These are phyloP conservation scores for Beauveria asiatica DNA, from an alignment of 2,329 filamentous ascomycete species.

Conservation along the genomic window DNA sequence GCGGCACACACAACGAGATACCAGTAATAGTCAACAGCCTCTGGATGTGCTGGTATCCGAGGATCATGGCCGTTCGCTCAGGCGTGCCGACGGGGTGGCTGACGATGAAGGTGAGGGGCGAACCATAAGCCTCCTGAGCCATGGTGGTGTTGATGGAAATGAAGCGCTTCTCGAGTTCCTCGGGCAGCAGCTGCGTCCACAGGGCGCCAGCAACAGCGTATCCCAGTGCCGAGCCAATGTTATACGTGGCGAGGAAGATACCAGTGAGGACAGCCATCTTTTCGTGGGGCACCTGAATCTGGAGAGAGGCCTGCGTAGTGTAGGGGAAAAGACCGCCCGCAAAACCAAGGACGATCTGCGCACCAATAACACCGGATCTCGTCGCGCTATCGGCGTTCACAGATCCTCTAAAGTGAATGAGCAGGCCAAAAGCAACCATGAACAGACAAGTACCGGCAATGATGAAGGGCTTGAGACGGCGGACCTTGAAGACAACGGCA, in stretches of 20 bases:
- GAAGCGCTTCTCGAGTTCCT: slow-evolving; percentile 42
- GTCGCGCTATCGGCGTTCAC: slow-evolving; percentile 26
- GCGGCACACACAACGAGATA: slow-evolving; percentile 39
- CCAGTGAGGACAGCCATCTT: slow-evolving; percentile 56
- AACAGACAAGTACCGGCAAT: slow-evolving; percentile 51
- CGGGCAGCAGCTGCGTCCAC: slow-evolving; percentile 50
- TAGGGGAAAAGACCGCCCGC: slow-evolving; percentile 55
- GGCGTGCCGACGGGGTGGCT: slow-evolving; percentile 31
- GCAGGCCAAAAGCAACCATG: slow-evolving; percentile 55
- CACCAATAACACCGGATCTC: slow-evolving; percentile 51
- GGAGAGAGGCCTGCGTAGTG: slow-evolving; percentile 37
- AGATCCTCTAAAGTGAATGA: slow-evolving; percentile 55
- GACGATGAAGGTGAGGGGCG: slow-evolving; percentile 22
- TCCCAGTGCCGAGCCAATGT: slow-evolving; percentile 52
- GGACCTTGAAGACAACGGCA: slow-evolving; percentile 46
- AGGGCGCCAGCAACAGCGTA: slow-evolving; percentile 53
- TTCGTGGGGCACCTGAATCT: slow-evolving; percentile 35
- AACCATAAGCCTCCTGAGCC: slow-evolving; percentile 23
- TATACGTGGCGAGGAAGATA: slow-evolving; percentile 54
- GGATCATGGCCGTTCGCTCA: slow-evolving; percentile 34
- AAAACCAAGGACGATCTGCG: slow-evolving; percentile 53
- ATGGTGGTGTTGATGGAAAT: slow-evolving; percentile 25
- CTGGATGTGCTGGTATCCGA: slow-evolving; percentile 39
- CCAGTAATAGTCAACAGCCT: slow-evolving; percentile 38
- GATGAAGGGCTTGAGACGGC: slow-evolving; percentile 57